Evolutionary conservation across 1,284 basidiomycete genomes (phyloP), one percentile per base, ranked within the genome.

Genomic region (Cryptococcus sp.): DNA sequence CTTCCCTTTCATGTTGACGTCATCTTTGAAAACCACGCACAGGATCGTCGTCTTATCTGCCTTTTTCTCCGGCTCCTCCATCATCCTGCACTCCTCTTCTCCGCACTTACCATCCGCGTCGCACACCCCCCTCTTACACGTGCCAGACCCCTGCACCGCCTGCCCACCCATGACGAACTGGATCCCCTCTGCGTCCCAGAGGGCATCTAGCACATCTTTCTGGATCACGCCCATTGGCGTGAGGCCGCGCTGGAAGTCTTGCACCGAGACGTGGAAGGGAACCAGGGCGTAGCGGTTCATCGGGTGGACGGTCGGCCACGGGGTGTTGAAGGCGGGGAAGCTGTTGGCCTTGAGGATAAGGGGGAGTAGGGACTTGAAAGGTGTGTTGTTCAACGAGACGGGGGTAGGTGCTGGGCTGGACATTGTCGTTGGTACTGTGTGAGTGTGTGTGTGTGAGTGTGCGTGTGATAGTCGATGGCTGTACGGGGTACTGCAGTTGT

Each of bases 341-440:
- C 87, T 88, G 74, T 88, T 83, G 71, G 85, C 87, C 16, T 77
- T 73, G 46, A 82, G 77, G 48, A 89, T 75, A 57, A 88, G 66
- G 23, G 85, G 79, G 38, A 88, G 80, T 60, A 85, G 83, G 4
- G 73, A 69, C 11, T 16, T 35, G 16, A 33, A 5, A 9, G 28
- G 5, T 20, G 7, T 20, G 7, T 18, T 37, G n/a, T 23, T 44
- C n/a, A n/a, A n/a, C n/a, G 50, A 23, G 9, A 9, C 28, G 28
- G 28, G 28, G 28, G 35, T 16, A 1, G 42, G n/a, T 15, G n/a
- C n/a, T 18, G 42, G 42, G 35, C 16, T 38, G 33, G 48, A 37
- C 48, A 47, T 47, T 21, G 46, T 47, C 4, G 12, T 43, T 43
- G 28, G 28, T 33, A 33, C 5, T 33, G 28, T 9, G 9, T 9